Percentiles rank a stretch among this genome's conserved stretches.
phyloP scores from a whole-genome alignment of 179 eudicot genomes.

The Beta lomatogona region DNA sequence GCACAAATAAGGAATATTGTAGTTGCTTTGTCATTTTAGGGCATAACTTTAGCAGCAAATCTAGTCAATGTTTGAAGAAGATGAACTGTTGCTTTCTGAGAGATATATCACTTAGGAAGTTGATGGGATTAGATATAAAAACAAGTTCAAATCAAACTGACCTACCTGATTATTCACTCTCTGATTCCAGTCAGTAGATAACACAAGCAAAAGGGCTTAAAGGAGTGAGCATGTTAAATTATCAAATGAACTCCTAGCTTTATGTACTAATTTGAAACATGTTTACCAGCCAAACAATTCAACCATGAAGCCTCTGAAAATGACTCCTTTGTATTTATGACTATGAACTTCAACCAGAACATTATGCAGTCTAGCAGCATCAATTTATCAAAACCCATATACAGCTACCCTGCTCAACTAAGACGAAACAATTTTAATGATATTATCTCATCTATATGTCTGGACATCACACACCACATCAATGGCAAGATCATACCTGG shows the following conservation, averaged over 20 bases:
- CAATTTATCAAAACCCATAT: neutral
- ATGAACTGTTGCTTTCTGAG: constrained; percentile 25
- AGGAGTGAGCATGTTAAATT: constrained; percentile 3
- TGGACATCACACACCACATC: neutral
- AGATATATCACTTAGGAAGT: neutral
- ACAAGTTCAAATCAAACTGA: neutral
- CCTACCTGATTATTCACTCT: constrained; percentile 1
- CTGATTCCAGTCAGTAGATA: neutral
- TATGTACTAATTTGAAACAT: neutral
- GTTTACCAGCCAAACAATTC: neutral
- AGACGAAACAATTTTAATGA: neutral
- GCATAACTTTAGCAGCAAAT: constrained; percentile 25
- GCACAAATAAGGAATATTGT: neutral
- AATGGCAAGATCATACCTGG: neutral
- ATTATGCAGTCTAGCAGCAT: neutral
- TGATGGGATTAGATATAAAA: neutral
- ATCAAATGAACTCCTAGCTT: neutral
- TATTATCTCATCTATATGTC: neutral
- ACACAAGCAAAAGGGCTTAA: neutral
- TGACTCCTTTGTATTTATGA: neutral
- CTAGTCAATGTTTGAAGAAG: constrained; percentile 17
- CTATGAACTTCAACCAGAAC: neutral
- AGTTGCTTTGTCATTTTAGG: constrained; percentile 25
- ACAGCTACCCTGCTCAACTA: neutral
- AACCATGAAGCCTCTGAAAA: neutral